Evolutionary conservation across 192 early-diverging fungal species (phyloP).

Genomic region (Podila epicladia): DNA sequence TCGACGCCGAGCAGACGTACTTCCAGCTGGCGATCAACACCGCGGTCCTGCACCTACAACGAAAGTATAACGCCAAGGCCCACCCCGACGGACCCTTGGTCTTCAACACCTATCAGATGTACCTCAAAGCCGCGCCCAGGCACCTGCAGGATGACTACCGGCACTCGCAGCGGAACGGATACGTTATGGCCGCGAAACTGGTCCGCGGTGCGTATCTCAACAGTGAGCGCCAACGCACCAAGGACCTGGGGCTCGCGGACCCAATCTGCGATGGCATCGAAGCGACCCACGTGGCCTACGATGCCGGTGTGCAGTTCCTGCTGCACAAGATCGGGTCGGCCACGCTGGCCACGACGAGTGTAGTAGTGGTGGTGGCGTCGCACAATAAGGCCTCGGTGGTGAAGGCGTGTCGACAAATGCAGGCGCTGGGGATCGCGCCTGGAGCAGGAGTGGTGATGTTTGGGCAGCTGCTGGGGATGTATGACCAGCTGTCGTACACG

Average conservation of each 20-base stretch:
- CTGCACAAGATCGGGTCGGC: conserved; percentile 56
- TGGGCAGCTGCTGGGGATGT: conserved; percentile 96
- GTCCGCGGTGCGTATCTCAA: conserved; percentile 91
- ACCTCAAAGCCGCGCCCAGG: conserved; percentile 72
- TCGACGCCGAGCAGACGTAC: conserved; percentile 95
- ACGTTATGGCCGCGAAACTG: conserved; percentile 86
- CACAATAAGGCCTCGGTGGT: conserved; percentile 89
- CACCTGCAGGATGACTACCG: conserved; percentile 75
- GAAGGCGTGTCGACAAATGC: conserved; percentile 69
- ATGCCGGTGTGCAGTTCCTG: conserved; percentile 78
- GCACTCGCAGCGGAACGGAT: conserved; percentile 74
- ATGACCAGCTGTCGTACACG: conserved; percentile 86
- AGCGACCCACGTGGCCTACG: conserved; percentile 87
- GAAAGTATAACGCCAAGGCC: conserved; percentile 70
- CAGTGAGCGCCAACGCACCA: conserved; percentile 70
- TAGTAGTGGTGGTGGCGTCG: conserved; percentile 78
- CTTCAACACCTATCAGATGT: conserved; percentile 98
- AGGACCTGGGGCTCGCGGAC: conserved; percentile 69
- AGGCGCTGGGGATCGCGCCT: conserved; percentile 61
- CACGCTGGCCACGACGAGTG: conserved; percentile 7
- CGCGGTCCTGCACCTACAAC: conserved; percentile 74
- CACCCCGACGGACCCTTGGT: conserved; percentile 66
- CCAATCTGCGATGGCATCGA: conserved; percentile 85
- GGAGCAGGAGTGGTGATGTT: conserved; percentile 79
- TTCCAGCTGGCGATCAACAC: conserved; percentile 94